phyloP scores from a whole-genome alignment of 345 rosid genomes.

The Pistacia integerrima region DNA sequence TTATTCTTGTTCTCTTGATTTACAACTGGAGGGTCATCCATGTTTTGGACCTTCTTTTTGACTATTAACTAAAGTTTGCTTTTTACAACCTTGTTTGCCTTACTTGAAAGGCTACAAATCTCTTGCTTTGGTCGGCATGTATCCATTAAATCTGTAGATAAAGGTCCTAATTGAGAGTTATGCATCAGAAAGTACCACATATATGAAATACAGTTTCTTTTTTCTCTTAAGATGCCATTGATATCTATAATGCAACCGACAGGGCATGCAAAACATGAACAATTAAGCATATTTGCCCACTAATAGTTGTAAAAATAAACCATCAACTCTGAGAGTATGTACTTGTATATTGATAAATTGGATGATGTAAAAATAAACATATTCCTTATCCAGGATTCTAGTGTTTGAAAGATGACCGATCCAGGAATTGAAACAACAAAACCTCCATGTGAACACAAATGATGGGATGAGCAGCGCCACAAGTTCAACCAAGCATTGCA shows the following conservation, averaged over 20 bases:
- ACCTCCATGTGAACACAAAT: slow-evolving; percentile 2
- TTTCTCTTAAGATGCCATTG: not conserved
- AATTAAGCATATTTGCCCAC: not conserved
- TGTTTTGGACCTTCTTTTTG: slow-evolving; percentile 19
- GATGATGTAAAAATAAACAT: not conserved
- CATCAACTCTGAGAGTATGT: not conserved
- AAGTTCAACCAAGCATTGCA: not conserved
- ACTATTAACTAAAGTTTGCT: slow-evolving; percentile 7
- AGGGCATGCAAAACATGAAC: not conserved
- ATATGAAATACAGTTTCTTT: not conserved
- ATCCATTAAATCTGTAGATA: not conserved
- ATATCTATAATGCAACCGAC: not conserved
- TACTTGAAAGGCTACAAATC: slow-evolving; percentile 26
- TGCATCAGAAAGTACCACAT: slow-evolving; percentile 7
- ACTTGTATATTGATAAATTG: not conserved
- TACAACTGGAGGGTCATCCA: slow-evolving; percentile 31
- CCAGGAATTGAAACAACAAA: not conserved
- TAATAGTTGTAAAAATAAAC: not conserved
- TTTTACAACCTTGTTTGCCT: slow-evolving; percentile 26
- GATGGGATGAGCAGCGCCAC: slow-evolving; percentile 19
- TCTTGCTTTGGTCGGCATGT: slow-evolving; percentile 14
- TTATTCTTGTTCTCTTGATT: slow-evolving; percentile 42
- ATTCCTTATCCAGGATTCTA: not conserved
- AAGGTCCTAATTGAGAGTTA: slow-evolving; percentile 16
- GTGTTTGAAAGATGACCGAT: not conserved